A percentile compares a stretch with the other conserved stretches of the same genome.
These are phyloP conservation scores for Pezicula carpinea DNA, from an alignment of 2,329 filamentous ascomycete genomes.

Conservation along the genomic window DNA sequence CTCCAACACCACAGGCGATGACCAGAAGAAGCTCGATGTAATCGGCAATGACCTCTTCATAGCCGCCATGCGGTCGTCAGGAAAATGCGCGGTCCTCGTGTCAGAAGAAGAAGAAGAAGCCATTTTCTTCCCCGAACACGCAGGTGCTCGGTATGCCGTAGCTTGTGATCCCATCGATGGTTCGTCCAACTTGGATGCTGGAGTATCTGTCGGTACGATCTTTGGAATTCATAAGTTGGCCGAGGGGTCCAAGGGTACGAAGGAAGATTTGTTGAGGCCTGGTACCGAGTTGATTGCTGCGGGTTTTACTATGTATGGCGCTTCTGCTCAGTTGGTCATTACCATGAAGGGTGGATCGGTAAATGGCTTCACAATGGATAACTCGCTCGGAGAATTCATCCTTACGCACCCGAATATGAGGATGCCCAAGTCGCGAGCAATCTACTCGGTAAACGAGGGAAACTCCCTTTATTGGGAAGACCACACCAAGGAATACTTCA, in stretches of 20 bases:
- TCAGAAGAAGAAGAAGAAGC: conserved; percentile 96
- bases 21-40: conserved; percentile 99
- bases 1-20: conserved; percentile 91
- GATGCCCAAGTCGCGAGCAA: conserved; percentile 73
- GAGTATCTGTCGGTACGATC: conserved; percentile 96
- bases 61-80: conserved; percentile 87
- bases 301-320: conserved; percentile 99
- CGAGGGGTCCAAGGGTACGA: conserved; percentile 67
- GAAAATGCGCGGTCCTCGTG: conserved; percentile 86
- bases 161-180: conserved; percentile 98
- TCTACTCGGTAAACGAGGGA: conserved; percentile 98
- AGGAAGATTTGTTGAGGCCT: conserved; percentile 83
- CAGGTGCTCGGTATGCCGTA: conserved; percentile 83
- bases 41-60: conserved; percentile 99
- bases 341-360: conserved; percentile 91
- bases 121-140: conserved; percentile 75
- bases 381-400: conserved; percentile 96
- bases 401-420: conserved; percentile 93
- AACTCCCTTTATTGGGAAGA: conserved; percentile 97
- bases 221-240: conserved; percentile 90
- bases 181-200: conserved; percentile 94
- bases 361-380: conserved; percentile 98
- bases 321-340: conserved; percentile 91
- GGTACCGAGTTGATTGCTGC: conserved; percentile 88
- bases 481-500: conserved; percentile 80